Evolutionary conservation across 495 filamentous ascomycete species (phyloP).

Genomic region (Daldinia vernicosa): DNA sequence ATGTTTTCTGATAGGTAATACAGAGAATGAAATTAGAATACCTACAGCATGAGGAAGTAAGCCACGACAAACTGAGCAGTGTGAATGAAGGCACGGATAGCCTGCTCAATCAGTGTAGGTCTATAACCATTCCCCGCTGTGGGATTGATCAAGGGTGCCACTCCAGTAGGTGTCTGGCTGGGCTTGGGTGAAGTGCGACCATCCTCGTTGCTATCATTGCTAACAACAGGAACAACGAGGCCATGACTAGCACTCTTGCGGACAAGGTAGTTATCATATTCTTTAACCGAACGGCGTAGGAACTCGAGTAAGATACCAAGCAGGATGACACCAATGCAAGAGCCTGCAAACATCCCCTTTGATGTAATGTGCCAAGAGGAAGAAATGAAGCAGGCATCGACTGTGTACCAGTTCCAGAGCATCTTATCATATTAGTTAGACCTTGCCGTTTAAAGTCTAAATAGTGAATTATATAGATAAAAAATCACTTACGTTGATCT

Average conservation of each 20-base stretch:
- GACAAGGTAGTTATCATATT: slow-evolving; percentile 69
- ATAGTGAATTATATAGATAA: not conserved
- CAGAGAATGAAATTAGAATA: not conserved
- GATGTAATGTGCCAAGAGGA: slow-evolving; percentile 70
- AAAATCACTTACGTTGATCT: slow-evolving; percentile 27
- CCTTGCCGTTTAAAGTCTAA: not conserved
- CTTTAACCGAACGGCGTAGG: slow-evolving; percentile 65
- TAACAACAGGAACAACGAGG: not conserved
- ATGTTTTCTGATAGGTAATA: too few species aligned
- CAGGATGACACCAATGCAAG: slow-evolving; percentile 73
- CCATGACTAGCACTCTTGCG: slow-evolving; percentile 46
- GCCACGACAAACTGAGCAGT: slow-evolving; percentile 74
- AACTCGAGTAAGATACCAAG: slow-evolving; percentile 71
- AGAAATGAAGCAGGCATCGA: slow-evolving; percentile 77
- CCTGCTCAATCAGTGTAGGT: slow-evolving; percentile 48
- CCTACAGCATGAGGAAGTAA: slow-evolving; percentile 72
- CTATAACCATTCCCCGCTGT: slow-evolving; percentile 51
- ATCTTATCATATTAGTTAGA: slow-evolving; percentile 57
- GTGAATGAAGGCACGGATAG: slow-evolving; percentile 67
- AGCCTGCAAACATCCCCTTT: slow-evolving; percentile 69
- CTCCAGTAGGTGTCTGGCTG: not conserved
- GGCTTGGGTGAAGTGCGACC: slow-evolving; percentile 2
- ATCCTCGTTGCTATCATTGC: slow-evolving; percentile 15
- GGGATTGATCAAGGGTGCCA: slow-evolving; percentile 51
- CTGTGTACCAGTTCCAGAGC: slow-evolving; percentile 81